Evolutionary conservation across 352 stramenopile genomes (phyloP).

Genomic region (Phytopythium cucurbitacearum): DNA sequence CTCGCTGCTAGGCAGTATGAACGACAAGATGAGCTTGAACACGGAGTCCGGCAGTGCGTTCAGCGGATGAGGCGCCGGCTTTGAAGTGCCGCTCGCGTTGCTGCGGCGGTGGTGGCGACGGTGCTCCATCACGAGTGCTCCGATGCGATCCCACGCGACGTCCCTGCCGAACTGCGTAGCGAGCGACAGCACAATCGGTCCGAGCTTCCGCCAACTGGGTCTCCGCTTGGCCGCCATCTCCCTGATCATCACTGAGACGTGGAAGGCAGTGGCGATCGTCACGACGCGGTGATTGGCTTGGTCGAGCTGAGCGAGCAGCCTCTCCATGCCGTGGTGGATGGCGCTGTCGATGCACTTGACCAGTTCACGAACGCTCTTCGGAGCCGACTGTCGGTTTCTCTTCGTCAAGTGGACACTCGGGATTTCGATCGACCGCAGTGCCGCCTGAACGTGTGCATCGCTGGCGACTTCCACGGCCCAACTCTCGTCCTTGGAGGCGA

Average conservation of each 20-base stretch:
- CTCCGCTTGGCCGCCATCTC: background rate
- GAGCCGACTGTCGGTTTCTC: background rate
- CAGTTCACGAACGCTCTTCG: background rate
- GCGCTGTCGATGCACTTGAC: background rate
- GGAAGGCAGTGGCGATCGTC: background rate
- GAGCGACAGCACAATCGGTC: background rate
- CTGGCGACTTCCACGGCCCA: background rate
- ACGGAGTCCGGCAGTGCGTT: background rate
- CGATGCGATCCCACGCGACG: background rate
- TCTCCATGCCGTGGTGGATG: background rate
- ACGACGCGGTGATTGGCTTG: background rate
- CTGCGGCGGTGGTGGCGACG: background rate
- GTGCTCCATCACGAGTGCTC: background rate
- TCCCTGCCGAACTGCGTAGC: background rate
- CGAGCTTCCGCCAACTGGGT: background rate
- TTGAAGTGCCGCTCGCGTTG: background rate
- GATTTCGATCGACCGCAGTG: background rate
- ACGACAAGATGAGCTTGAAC: constrained; percentile 6
- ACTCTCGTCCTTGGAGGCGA: constrained; percentile 1
- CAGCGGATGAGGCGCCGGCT: background rate
- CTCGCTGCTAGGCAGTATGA: background rate
- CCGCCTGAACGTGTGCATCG: background rate
- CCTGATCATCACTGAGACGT: background rate
- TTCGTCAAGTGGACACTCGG: background rate
- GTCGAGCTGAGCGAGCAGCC: background rate